Evolutionary conservation across 1,284 basidiomycete genomes (phyloP).

Genomic region (Neolentinus lepideus): DNA sequence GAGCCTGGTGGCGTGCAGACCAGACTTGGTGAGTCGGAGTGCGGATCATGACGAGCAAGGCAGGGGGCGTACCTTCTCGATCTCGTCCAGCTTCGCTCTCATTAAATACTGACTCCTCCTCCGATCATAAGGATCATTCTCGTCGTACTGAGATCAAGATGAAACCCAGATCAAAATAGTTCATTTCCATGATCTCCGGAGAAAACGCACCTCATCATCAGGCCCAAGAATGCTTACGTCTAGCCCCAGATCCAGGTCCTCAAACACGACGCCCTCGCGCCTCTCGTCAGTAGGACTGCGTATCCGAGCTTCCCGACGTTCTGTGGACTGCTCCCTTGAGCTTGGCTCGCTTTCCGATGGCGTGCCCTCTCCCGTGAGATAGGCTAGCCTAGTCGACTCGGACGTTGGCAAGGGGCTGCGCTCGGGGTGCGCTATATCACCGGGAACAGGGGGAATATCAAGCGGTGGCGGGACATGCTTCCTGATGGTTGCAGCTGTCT

Average conservation of each 20-base stretch:
- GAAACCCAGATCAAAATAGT: background rate
- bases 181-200: background rate
- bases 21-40: background rate
- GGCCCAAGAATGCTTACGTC: slow-evolving; percentile 33
- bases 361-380: slow-evolving; percentile 19
- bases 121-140: slow-evolving; percentile 61
- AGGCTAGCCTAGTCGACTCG: slow-evolving; percentile 22
- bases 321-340: background rate
- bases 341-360: background rate
- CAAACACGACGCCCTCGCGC: slow-evolving; percentile 60
- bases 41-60: background rate
- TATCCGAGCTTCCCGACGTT: background rate
- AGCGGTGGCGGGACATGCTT: slow-evolving; percentile 43
- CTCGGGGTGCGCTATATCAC: slow-evolving; percentile 10
- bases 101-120: slow-evolving; percentile 65
- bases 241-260: slow-evolving; percentile 63
- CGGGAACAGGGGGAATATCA: slow-evolving; percentile 25
- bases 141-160: slow-evolving; percentile 41
- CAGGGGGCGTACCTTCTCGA: slow-evolving; percentile 51
- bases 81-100: slow-evolving; percentile 65
- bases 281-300: slow-evolving; percentile 51
- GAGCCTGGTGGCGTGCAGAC: slow-evolving; percentile 33
- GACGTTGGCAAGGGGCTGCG: slow-evolving; percentile 13
- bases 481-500: slow-evolving; percentile 12
- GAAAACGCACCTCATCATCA: slow-evolving; percentile 19